A percentile compares a stretch with the other conserved stretches of the same genome.
Conservation (phyloP, 2,329 filamentous ascomycete genomes). For the Pseudodiploospora longispora region DNA sequence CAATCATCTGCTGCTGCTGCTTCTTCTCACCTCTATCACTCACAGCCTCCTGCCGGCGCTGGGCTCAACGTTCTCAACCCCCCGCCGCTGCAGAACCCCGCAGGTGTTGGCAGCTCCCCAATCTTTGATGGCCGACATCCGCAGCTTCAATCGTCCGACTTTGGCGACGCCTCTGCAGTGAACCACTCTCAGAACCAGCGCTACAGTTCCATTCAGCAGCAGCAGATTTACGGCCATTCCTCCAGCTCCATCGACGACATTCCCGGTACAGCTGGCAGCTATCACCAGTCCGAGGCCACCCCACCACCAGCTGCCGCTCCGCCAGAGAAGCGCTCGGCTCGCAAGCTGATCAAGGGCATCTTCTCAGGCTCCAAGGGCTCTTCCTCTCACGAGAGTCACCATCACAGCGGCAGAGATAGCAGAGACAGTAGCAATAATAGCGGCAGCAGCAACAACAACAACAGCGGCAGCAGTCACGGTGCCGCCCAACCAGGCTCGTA, state of each 20-base stretch:
- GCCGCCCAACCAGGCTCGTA: slow-evolving; percentile 29
- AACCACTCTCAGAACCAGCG: slow-evolving; percentile 46
- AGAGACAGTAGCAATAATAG: slow-evolving; percentile 20
- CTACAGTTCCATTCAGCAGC: slow-evolving; percentile 28
- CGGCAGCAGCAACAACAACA: slow-evolving; percentile 7
- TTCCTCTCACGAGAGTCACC: slow-evolving; percentile 13
- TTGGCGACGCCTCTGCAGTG: slow-evolving; percentile 32
- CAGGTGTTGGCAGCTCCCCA: slow-evolving; percentile 14
- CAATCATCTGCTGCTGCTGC: slow-evolving; percentile 17
- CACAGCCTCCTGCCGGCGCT: slow-evolving; percentile 17
- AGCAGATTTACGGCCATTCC: slow-evolving; percentile 23
- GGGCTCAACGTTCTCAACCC: slow-evolving; percentile 12
- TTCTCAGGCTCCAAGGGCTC: slow-evolving; percentile 34
- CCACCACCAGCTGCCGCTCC: slow-evolving; percentile 27
- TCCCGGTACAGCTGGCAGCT: slow-evolving; percentile 8
- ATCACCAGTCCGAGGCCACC: slow-evolving; percentile 21
- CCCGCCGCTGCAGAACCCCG: slow-evolving; percentile 23
- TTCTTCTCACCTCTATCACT: slow-evolving; percentile 22
- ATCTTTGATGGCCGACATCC: slow-evolving; percentile 27
- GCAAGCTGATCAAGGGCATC: slow-evolving; percentile 48
- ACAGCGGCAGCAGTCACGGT: slow-evolving; percentile 21
- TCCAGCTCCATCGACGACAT: slow-evolving; percentile 18
- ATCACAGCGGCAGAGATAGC: slow-evolving; percentile 18
- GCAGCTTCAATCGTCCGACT: slow-evolving; percentile 30
- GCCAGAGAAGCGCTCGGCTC: slow-evolving; percentile 41